Base-by-base conservation (phyloP, 371 early-diverging fungal species). In the Mucor mucedo region DNA sequence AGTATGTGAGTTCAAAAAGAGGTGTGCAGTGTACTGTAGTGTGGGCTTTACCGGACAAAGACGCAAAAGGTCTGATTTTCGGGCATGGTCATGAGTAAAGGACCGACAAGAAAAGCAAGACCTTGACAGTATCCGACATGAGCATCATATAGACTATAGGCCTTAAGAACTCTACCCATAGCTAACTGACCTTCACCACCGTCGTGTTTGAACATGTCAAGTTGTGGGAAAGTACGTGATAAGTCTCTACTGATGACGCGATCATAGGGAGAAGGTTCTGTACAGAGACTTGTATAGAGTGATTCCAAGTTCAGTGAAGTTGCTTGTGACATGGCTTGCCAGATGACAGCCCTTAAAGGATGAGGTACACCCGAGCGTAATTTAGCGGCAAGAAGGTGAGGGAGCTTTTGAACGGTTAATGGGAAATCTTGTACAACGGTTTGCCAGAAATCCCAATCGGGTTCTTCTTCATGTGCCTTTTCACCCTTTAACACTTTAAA, bases 111-210 rank as follows among this genome's bases (percentile, higher is more conserved):
- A 69, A 97, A 96, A 5, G 94, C 90, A 40, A 97, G 84, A 8
- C 98, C 98, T 83, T 98, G 98, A 75, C 98, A 97, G 76, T 98
- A 94, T 9, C 98, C 98, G 32, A 97, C 91, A 66, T 95, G 94
- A 8, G 87, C 73, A 79, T 98, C 98, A 57, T 94, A 96, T 13
- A 95, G 68, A 35, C 93, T 89, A 62, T 97, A 98, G 5, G 95
- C 95, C 62, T 91, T 93, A 49, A 96, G 78, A 16, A 98, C 77
- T 55, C 91, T 88, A 61, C 87, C 90, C 73, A 98, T 80, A 44
- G 85, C 85, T 57, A 88, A 87, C 62, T 98, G 97, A 0, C 96
- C 98, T 41, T 87, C 84, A 35, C 95, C 96, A 47, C 86, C 89
- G 61, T 87, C 88, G 13, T 87, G 79, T 62, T 87, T 83, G 72